Evolutionary conservation across 306 rosid genomes (phyloP), one percentile per base, ranked within the genome.

Genomic region (Purshia tridentata): DNA sequence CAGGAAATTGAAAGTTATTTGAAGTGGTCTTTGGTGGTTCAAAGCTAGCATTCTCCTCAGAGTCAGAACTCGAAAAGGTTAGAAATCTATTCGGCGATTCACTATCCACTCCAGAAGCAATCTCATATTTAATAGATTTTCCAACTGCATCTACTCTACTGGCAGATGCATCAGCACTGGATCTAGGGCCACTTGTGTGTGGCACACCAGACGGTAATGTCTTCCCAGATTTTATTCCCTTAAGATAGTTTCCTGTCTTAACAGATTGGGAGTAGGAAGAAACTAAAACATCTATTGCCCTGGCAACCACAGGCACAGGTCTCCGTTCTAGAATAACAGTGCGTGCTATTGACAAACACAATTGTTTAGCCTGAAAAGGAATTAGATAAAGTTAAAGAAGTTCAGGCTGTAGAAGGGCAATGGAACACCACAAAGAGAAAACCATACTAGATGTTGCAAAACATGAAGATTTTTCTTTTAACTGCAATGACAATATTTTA

Each of bases 291-390:
- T 91, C 89, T 82, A 94, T 81, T 46, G 95, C 96, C 86, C 79
- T 86, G 76, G 99, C 73, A 84, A 91, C 91, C 75, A 84, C 72
- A 37, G 91, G 48, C 58, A 94, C 84, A 64, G 99, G 93, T 72
- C 93, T 87, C 70, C 81, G 93, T 78, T 90, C 99, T 46, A 94
- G 89, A 84, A 94, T 85, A 58, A 84, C 89, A 51, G 91, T 91
- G 29, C 87, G 81, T 65, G 83, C 73, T 58, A 91, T 83, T 59
- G 88, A 90, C 88, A 91, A 79, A 85, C 89, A 91, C 87, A 94
- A 83, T 72, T 90, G 92, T 75, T 94, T 94, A 73, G 95, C 97
- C 99, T 94, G 95, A 85, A 70, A 67, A 18, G 76, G 64, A 80
- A 78, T 66, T 23, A 53, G 70, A 48, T 66, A 54, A 65, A 69